Evolutionary conservation across 768 basidiomycete species (phyloP).

Genomic region (Cubamyces sp.): DNA sequence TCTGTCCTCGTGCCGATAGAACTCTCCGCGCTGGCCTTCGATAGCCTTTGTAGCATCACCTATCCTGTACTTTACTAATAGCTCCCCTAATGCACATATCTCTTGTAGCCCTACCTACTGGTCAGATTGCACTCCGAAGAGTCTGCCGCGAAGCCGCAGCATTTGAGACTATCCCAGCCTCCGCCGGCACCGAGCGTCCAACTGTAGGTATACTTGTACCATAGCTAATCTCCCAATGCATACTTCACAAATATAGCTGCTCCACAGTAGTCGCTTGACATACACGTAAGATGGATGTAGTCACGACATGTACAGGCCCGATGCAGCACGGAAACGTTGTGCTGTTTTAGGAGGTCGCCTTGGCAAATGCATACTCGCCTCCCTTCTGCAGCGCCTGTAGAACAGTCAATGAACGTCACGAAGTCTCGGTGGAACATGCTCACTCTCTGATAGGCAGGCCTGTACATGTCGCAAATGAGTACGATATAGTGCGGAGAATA

Average conservation of each 20-base stretch:
- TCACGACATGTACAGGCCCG: no score
- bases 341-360: not conserved
- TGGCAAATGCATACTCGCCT: constrained; percentile 38
- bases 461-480: not conserved
- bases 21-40: not conserved
- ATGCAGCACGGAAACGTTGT: no score
- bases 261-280: no score
- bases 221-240: no score
- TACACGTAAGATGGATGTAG: no score
- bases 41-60: constrained; percentile 14
- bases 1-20: constrained; percentile 7
- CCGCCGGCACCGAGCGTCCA: no score
- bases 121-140: not conserved
- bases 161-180: no score
- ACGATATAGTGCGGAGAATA: not conserved
- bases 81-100: not conserved
- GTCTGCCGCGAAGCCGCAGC: not conserved
- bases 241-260: no score
- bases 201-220: no score
- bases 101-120: constrained; percentile 1
- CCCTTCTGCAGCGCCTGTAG: constrained; percentile 34
- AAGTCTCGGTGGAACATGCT: not conserved
- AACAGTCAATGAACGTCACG: not conserved
- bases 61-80: not conserved
- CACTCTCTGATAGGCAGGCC: constrained; percentile 27